Evolutionary conservation across 495 filamentous ascomycete genomes (phyloP), one percentile per base, ranked within the genome.

Genomic region (Lasiosphaeris hirsuta): DNA sequence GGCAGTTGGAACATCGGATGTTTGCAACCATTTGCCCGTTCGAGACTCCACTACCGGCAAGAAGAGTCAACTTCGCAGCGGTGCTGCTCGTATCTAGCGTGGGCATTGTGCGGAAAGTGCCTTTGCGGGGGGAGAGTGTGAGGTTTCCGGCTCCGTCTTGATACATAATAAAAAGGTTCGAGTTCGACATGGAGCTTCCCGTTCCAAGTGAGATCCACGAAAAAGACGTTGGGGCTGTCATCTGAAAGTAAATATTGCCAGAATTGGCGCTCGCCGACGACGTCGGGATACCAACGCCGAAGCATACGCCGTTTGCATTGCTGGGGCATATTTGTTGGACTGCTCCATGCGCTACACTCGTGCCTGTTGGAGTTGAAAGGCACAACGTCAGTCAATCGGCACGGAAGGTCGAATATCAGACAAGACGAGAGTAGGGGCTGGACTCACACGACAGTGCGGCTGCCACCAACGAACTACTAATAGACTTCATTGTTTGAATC

Each of bases 151-250:
- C 59, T 4, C 83, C 81, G 58, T 83, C 66, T 14, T 81, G 68
- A 67, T 89, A 90, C 59, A 88, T 78, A 34, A 90, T 66, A 59
- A 90, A 90, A 35, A 92, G 87, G 59, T 83, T 84, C 13, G 88
- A 72, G 13, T 79, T 83, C 1, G 67, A 62, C 88, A 91, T 91
- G 33, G 61, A 59, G 0, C 54, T 60, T 11, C 88, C 88, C 41
- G 86, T 84, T 7, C 86, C 88, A 7, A 89, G 69, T 1, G 77
- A 84, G 17, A 87, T 80, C 87, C 88, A 91, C 65, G 78, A 68
- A 60, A 82, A 76, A 0, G 72, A 71, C 1, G 75, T 71, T 0
- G 87, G 85, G 2, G 86, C 84, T 34, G 69, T 73, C 44, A 91
- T 78, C 59, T 88, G 87, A 55, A 90, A 76, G 66, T 83, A 88